phyloP scores from a whole-genome alignment of 2,329 filamentous ascomycete species.

The Didymella arachidicola region DNA sequence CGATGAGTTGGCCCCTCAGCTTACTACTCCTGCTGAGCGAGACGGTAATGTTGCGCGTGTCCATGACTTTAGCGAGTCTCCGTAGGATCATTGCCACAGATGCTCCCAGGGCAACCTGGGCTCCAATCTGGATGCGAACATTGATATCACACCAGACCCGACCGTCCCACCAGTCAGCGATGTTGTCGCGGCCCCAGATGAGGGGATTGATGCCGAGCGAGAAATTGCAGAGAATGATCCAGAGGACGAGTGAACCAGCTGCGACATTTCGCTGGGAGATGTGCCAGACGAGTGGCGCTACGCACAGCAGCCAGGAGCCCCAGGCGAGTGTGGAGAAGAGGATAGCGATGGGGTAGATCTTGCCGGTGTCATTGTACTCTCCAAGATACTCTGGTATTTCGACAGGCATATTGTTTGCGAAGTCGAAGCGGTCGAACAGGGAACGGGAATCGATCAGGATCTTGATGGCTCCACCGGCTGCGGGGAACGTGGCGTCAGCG shows the following conservation, averaged over 20 bases:
- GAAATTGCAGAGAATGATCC: slow-evolving; percentile 64
- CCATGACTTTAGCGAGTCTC: slow-evolving; percentile 66
- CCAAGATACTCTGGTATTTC: neutral
- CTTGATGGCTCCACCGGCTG: slow-evolving; percentile 4
- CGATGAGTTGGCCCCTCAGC: slow-evolving; percentile 57
- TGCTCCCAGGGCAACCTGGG: slow-evolving; percentile 61
- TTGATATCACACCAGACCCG: slow-evolving; percentile 70
- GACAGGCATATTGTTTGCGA: neutral
- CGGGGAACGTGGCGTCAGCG: neutral
- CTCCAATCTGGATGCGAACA: slow-evolving; percentile 64
- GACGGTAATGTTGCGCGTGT: slow-evolving; percentile 64
- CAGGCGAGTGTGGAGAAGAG: slow-evolving; percentile 60
- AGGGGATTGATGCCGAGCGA: slow-evolving; percentile 68
- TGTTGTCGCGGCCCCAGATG: slow-evolving; percentile 69
- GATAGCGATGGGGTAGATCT: slow-evolving; percentile 47
- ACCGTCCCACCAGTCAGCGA: slow-evolving; percentile 65
- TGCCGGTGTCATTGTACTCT: slow-evolving; percentile 7
- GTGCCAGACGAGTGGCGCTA: slow-evolving; percentile 68
- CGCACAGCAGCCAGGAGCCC: slow-evolving; percentile 60
- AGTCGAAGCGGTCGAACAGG: neutral
- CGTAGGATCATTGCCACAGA: slow-evolving; percentile 66
- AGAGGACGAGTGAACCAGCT: slow-evolving; percentile 64
- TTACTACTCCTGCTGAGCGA: slow-evolving; percentile 59
- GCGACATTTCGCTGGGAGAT: slow-evolving; percentile 67
- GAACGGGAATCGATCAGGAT: neutral